A percentile compares a stretch with the other conserved stretches of the same genome.
These are phyloP conservation scores for Albugo candida DNA, from an alignment of 352 stramenopile genomes.

Conservation along the genomic window DNA sequence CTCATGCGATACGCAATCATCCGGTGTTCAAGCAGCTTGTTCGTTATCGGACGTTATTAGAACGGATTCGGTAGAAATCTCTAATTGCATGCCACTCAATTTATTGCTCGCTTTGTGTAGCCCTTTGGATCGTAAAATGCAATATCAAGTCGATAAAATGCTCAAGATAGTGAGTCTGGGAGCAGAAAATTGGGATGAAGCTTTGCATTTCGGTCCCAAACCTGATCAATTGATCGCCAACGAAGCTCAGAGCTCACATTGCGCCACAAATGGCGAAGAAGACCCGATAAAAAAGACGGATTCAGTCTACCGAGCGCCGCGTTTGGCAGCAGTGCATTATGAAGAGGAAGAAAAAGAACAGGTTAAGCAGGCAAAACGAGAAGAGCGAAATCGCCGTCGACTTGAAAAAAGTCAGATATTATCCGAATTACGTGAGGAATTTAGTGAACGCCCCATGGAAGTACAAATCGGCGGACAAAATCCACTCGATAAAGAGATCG, in stretches of 20 bases:
- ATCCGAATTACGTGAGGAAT: conserved; percentile 69
- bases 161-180: conserved; percentile 68
- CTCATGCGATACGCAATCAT: conserved; percentile 49
- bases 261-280: not conserved
- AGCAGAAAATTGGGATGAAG: conserved; percentile 38
- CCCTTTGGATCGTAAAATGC: conserved; percentile 71
- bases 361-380: conserved; percentile 55
- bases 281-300: conserved; percentile 10
- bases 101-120: conserved; percentile 5
- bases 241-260: conserved; percentile 13
- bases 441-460: conserved; percentile 59
- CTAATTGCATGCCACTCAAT: not conserved
- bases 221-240: conserved; percentile 41
- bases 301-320: conserved; percentile 61
- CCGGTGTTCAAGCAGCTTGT: conserved; percentile 74
- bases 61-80: conserved; percentile 41
- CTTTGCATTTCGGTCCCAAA: conserved; percentile 63
- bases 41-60: conserved; percentile 63
- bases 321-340: conserved; percentile 59
- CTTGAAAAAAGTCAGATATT: conserved; percentile 72
- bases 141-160: conserved; percentile 83
- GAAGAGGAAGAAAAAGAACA: conserved; percentile 65
- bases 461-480: conserved; percentile 32
- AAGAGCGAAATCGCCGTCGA: conserved; percentile 23
- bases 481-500: conserved; percentile 62